phyloP scores from a whole-genome alignment of 2,329 filamentous ascomycete genomes.

The Clathrospora elynae region DNA sequence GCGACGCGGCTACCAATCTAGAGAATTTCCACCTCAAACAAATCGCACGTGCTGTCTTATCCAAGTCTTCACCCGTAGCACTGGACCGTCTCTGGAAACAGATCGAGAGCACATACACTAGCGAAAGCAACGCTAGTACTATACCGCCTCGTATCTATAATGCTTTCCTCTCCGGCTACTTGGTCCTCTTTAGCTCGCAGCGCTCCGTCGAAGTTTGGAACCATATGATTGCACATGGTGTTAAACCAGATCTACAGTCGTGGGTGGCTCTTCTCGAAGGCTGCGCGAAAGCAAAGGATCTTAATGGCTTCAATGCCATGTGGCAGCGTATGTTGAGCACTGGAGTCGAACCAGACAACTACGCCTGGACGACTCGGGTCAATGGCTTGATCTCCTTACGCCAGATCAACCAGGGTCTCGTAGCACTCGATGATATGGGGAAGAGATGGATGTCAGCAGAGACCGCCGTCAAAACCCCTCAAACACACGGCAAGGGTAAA shows the following conservation, averaged over 20 bases:
- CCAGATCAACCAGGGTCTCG: conserved; percentile 62
- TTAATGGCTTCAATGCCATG: conserved; percentile 65
- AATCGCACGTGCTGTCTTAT: conserved; percentile 34
- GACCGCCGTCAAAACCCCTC: conserved; percentile 16
- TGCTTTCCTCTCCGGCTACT: conserved; percentile 55
- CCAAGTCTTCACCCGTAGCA: conserved; percentile 12
- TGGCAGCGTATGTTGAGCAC: conserved; percentile 68
- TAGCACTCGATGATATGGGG: conserved; percentile 70
- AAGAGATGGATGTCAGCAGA: conserved; percentile 59
- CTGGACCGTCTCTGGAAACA: conserved; percentile 37
- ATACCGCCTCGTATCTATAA: conserved; percentile 49
- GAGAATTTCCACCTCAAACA: conserved; percentile 33
- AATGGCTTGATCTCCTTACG: conserved; percentile 66
- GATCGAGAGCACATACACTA: conserved; percentile 24
- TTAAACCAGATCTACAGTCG: conserved; percentile 66
- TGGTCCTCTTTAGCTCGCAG: conserved; percentile 50
- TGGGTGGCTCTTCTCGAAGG: conserved; percentile 77
- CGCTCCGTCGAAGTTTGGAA: conserved; percentile 63
- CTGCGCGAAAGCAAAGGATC: conserved; percentile 65
- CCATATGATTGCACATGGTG: conserved; percentile 58
- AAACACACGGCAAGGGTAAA: conserved; percentile 10
- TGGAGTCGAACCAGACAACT: conserved; percentile 64
- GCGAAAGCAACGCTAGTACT: conserved; percentile 7
- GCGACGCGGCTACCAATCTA: conserved; percentile 21
- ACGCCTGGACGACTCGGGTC: conserved; percentile 73